Evolutionary conservation across 768 basidiomycete species (phyloP), one percentile per base, ranked within the genome.

Genomic region (Heimioporus sp.): DNA sequence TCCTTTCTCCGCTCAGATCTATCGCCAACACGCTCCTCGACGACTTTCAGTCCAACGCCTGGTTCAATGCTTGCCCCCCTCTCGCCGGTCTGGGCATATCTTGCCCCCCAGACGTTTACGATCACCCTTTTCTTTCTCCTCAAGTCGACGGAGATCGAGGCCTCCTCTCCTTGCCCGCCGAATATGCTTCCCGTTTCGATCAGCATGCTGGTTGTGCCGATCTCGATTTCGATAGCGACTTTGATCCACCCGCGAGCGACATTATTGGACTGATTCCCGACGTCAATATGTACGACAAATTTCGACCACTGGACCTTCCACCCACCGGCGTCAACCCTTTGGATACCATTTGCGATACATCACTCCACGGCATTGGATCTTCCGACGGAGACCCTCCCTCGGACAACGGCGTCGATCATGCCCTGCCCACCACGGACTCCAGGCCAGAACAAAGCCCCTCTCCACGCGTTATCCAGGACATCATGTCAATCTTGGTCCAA

Each of bases 321-420:
- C 50, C 54, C 36, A 38, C 55, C 6, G 66, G 73, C 28, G 65
- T 80, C 44, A 70, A 79, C 57, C 77, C 78, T 19, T 54, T 70
- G 31, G 71, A 75, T 31, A 69, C 74, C 28, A 63, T 73, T 52
- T 19, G 58, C 52, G 32, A 17, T 36, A 28, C 43, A n/a, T 24
- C 58, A 4, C 44, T 48, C 19, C 41, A 43, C 41, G 35, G 40
- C 19, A 6, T 19, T 21, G 48, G 11, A 12, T 9, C n/a, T 46
- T 41, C 46, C 9, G 40, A 31, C 21, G 37, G 32, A 34, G 55
- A 51, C 12, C 41, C 48, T 2, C 10, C 40, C 42, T 30, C 17
- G 20, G 41, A 48, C 21, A 34, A 20, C 13, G 36, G 28, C 28
- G 6, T 5, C 11, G 46, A 43, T 12, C 31, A 49, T 35, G 15